phyloP scores from a whole-genome alignment of 2,329 filamentous ascomycete species.

The Colletotrichum lini region DNA sequence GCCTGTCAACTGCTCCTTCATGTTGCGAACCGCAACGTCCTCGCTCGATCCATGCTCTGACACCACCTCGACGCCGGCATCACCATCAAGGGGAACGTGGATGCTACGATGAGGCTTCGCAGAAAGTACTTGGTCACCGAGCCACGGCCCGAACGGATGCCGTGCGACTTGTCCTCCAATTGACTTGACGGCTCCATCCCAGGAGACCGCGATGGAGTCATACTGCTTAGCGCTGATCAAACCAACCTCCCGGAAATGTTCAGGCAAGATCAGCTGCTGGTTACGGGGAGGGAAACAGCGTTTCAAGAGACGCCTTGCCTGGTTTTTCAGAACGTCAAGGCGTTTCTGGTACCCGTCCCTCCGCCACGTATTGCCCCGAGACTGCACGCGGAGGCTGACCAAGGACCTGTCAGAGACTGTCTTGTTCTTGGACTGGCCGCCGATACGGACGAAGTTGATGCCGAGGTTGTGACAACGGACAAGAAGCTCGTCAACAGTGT shows the following conservation, averaged over 20 bases:
- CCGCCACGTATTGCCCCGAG: conserved; percentile 44
- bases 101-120: conserved; percentile 11
- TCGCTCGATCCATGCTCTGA: neutral
- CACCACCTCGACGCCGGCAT: neutral
- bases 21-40: neutral
- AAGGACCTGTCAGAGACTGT: conserved; percentile 77
- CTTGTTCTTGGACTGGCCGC: conserved; percentile 77
- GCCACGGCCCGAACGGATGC: conserved; percentile 15
- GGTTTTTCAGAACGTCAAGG: conserved; percentile 19
- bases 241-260: conserved; percentile 19
- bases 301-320: conserved; percentile 14
- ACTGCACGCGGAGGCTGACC: conserved; percentile 66
- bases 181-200: neutral
- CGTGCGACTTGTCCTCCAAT: neutral
- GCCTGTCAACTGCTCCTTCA: conserved; percentile 69
- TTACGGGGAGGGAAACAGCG: conserved; percentile 17
- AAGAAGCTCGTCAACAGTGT: conserved; percentile 88
- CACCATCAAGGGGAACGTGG: neutral
- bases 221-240: conserved; percentile 26
- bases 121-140: conserved; percentile 15
- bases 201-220: conserved; percentile 16
- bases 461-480: conserved; percentile 66
- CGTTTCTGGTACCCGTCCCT: conserved; percentile 15
- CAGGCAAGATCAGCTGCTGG: conserved; percentile 18
- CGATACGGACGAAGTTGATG: conserved; percentile 73